These are phyloP conservation scores for Elongisporangium anandrum DNA, from an alignment of 352 stramenopile species.

Conservation along the genomic window DNA sequence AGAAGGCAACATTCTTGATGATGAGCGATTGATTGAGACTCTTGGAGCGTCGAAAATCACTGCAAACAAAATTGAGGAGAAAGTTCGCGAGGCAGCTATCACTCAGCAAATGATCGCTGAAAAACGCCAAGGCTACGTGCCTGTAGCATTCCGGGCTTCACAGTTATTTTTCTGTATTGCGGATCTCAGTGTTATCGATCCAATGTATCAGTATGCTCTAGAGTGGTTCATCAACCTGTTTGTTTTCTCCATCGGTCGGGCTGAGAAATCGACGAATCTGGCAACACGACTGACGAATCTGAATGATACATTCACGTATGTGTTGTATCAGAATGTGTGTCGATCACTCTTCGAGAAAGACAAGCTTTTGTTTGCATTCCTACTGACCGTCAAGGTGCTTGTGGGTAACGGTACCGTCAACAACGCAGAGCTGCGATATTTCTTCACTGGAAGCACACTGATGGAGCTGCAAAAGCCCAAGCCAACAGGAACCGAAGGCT, in stretches of 20 bases:
- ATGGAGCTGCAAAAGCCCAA: constrained; percentile 86
- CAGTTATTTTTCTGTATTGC: constrained; percentile 96
- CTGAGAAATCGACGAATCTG: constrained; percentile 71
- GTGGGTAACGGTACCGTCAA: constrained; percentile 78
- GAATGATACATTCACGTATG: constrained; percentile 94
- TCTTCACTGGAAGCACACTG: constrained; percentile 91
- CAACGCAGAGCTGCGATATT: constrained; percentile 79
- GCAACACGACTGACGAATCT: constrained; percentile 83
- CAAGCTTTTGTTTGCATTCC: constrained; percentile 95
- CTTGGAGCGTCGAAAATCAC: constrained; percentile 92
- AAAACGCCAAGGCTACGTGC: constrained; percentile 89
- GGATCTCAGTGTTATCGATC: constrained; percentile 90
- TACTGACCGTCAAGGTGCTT: constrained; percentile 92
- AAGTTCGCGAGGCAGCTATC: constrained; percentile 89
- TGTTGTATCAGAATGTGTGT: constrained; percentile 95
- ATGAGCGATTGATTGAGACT: constrained; percentile 94
- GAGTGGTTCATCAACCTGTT: constrained; percentile 97
- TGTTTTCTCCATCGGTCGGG: constrained; percentile 86
- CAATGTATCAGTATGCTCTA: constrained; percentile 97
- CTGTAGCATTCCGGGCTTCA: constrained; percentile 87
- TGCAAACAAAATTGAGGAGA: constrained; percentile 93
- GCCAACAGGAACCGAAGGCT: constrained; percentile 46
- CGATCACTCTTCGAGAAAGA: constrained; percentile 95
- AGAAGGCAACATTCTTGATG: constrained; percentile 94
- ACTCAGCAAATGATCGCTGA: constrained; percentile 92